phyloP scores from a whole-genome alignment of 2,329 filamentous ascomycete species.

The Aspergillus jensenii region DNA sequence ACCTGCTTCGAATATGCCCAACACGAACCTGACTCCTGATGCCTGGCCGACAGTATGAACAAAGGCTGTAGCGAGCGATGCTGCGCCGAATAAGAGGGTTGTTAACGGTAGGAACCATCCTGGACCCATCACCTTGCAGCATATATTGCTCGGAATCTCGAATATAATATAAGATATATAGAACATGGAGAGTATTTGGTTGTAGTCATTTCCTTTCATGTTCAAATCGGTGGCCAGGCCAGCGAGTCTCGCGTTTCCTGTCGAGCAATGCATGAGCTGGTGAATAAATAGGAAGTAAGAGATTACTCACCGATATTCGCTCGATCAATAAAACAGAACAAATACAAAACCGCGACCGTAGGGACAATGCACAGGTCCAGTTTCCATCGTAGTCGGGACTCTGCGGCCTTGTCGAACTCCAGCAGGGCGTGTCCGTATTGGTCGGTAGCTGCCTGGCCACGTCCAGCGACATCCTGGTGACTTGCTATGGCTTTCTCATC shows the following conservation, averaged over 20 bases:
- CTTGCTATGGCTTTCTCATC: slow-evolving; percentile 20
- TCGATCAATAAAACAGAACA: slow-evolving; percentile 73
- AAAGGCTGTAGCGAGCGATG: slow-evolving; percentile 66
- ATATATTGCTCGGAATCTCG: slow-evolving; percentile 67
- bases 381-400: slow-evolving; percentile 60
- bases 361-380: slow-evolving; percentile 67
- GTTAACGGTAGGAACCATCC: slow-evolving; percentile 70
- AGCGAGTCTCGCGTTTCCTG: slow-evolving; percentile 66
- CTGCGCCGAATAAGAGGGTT: slow-evolving; percentile 63
- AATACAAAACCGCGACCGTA: slow-evolving; percentile 64
- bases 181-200: slow-evolving; percentile 65
- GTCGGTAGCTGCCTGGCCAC: slow-evolving; percentile 50
- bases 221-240: slow-evolving; percentile 63
- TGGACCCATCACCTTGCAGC: slow-evolving; percentile 70
- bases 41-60: slow-evolving; percentile 55
- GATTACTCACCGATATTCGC: slow-evolving; percentile 62
- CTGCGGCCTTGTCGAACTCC: slow-evolving; percentile 58
- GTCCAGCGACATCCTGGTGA: slow-evolving; percentile 37
- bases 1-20: slow-evolving; percentile 70
- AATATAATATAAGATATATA: slow-evolving; percentile 73
- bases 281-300: too few species aligned
- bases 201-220: slow-evolving; percentile 66
- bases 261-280: too few species aligned
- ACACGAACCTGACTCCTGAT: slow-evolving; percentile 65
- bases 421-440: slow-evolving; percentile 53